These are phyloP conservation scores for Starmerella lactis-condensi DNA, from an alignment of 805 yeast species.

Conservation along the genomic window DNA sequence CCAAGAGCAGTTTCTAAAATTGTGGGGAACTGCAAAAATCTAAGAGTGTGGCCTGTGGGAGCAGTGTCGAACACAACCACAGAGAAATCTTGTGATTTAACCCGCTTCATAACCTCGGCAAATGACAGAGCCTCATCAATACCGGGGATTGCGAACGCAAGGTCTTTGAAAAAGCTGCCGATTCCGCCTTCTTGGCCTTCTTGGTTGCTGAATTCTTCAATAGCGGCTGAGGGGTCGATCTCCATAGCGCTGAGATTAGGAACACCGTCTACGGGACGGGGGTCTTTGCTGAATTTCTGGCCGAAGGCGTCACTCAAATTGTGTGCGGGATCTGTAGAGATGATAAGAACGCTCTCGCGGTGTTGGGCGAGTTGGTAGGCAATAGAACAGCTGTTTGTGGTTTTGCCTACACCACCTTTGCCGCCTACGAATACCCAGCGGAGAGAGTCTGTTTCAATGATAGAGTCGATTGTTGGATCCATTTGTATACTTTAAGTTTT, in stretches of 20 bases:
- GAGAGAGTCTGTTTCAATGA: constrained; percentile 32
- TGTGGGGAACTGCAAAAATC: constrained; percentile 86
- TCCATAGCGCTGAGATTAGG: constrained; percentile 90
- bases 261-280: constrained; percentile 80
- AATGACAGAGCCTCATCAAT: constrained; percentile 95
- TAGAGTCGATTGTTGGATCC: constrained; percentile 27
- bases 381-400: constrained; percentile 89
- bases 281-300: constrained; percentile 94
- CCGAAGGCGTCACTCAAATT: constrained; percentile 95
- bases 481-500: constrained; percentile 5
- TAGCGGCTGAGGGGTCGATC: constrained; percentile 86
- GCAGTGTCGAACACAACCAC: constrained; percentile 98
- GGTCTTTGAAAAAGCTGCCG: constrained; percentile 62
- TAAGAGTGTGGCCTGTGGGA: constrained; percentile 94
- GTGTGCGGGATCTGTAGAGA: constrained; percentile 98
- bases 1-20: constrained; percentile 74
- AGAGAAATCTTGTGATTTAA: constrained; percentile 58
- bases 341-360: constrained; percentile 69
- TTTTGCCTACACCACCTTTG: constrained; percentile 98
- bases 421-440: constrained; percentile 99
- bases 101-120: constrained; percentile 94
- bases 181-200: constrained; percentile 31
- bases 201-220: constrained; percentile 55
- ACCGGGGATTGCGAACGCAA: constrained; percentile 93
- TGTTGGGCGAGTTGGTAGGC: constrained; percentile 81